Base-by-base conservation (phyloP, 371 early-diverging fungal genomes). In the Quaeritorhiza haematococci region DNA sequence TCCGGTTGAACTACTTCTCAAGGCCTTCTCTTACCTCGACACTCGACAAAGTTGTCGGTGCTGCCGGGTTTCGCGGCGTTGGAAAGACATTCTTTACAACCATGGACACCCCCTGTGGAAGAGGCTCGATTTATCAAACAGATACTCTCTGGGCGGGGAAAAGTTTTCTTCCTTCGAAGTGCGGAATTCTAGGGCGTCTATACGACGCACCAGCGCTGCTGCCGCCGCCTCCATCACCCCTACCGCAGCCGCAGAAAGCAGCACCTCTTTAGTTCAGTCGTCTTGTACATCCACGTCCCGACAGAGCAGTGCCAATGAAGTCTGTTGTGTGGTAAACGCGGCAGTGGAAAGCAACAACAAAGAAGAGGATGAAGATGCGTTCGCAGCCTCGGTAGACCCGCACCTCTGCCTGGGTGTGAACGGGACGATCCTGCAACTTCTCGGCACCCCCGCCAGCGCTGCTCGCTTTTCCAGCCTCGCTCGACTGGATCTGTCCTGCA, bases 401-500 rank as follows among this genome's bases (percentile, higher is more conserved):
- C 41, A 15, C 23, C 58, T 0, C 51, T 23, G n/a, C n/a, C n/a
- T n/a, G n/a, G n/a, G n/a, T n/a, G n/a, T n/a, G n/a, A n/a, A n/a
- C n/a, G n/a, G 38, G 38, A 38, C 38, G 38, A 13, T 38, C 13
- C 13, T 13, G n/a, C n/a, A 13, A 38, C 38, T 38, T 10, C 38
- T 38, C 13, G 26, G 13, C 15, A 17, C 46, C n/a, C 26, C 29
- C 43, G 17, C 50, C 56, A 6, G 44, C 53, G 24, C 15, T 32
- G 28, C 19, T 1, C 72, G 73, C 1, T 73, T 73, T 51, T 35
- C 61, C 0, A 23, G 50, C 6, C 26, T 73, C 33, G 53, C 58
- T 48, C 19, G 60, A 10, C 44, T 73, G 52, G 66, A 66, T 46
- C 45, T 73, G 17, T 65, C 65, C 29, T 73, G 69, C 60, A 66